Conservation (phyloP, 176 grass and related monocot species). For the Rhynchospora pubera region DNA sequence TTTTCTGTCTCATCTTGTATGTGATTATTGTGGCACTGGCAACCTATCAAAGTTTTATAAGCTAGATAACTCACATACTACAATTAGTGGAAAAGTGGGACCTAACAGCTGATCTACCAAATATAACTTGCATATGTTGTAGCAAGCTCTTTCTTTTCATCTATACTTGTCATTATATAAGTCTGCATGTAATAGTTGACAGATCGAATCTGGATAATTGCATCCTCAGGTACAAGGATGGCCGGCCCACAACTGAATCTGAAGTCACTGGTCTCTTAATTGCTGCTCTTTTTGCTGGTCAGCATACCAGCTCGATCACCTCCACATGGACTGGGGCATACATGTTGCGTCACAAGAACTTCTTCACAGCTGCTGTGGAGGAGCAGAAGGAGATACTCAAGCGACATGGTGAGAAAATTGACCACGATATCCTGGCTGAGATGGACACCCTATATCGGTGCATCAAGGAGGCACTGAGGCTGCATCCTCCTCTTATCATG, state of each 20-base stretch:
- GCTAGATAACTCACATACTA: neutral
- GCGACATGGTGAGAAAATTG: slow-evolving; percentile 59
- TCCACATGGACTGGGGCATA: slow-evolving; percentile 98
- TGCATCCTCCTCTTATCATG: slow-evolving; percentile 92
- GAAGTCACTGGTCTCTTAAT: slow-evolving; percentile 89
- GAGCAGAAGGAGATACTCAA: slow-evolving; percentile 91
- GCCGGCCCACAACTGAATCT: slow-evolving; percentile 58
- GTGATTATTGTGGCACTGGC: neutral
- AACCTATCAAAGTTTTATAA: neutral
- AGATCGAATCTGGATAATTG: neutral
- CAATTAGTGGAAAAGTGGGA: neutral
- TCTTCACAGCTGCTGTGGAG: slow-evolving; percentile 48
- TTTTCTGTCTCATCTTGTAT: neutral
- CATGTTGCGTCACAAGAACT: slow-evolving; percentile 62
- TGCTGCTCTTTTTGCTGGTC: slow-evolving; percentile 85
- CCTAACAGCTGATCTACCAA: neutral
- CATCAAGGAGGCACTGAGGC: slow-evolving; percentile 93
- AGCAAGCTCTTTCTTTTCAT: neutral
- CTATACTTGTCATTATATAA: neutral
- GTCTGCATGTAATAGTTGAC: neutral
- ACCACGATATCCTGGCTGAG: slow-evolving; percentile 89
- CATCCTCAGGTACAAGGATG: slow-evolving; percentile 67
- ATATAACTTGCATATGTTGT: neutral
- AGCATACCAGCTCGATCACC: slow-evolving; percentile 97
- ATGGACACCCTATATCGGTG: slow-evolving; percentile 95